Evolutionary conservation across 805 yeast species (phyloP).

Genomic region (Saccharomycopsis sp.): DNA sequence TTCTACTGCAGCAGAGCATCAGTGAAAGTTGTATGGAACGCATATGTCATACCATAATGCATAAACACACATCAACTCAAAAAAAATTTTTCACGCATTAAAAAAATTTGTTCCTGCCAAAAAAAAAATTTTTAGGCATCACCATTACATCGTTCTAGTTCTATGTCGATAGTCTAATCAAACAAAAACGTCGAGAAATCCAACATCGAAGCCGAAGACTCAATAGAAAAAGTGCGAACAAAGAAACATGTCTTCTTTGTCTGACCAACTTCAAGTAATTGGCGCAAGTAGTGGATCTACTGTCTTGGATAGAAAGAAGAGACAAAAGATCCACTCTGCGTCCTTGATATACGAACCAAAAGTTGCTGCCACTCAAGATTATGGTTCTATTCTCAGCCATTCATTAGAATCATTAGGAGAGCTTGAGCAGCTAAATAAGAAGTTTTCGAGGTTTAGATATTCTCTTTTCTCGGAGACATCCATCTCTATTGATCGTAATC

Average conservation of each 20-base stretch:
- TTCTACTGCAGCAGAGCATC: too few relatives aligned
- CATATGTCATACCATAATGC: neutral
- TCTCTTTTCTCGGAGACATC: constrained; percentile 83
- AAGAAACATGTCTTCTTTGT: constrained; percentile 51
- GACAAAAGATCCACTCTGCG: constrained; percentile 82
- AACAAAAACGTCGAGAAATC: too few relatives aligned
- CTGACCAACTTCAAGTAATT: constrained; percentile 73
- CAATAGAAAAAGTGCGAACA: neutral
- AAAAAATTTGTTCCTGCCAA: neutral
- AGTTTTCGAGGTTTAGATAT: constrained; percentile 61
- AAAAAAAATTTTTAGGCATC: neutral
- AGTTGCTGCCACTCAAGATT: constrained; percentile 92
- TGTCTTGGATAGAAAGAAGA: constrained; percentile 76
- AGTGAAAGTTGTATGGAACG: too few relatives aligned
- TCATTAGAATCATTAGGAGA: constrained; percentile 74
- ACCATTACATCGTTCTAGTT: neutral
- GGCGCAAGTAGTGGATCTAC: constrained; percentile 59
- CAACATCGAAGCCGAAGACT: neutral
- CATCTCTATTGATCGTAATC: constrained; percentile 69
- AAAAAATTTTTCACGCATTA: neutral
- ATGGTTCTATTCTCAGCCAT: constrained; percentile 65
- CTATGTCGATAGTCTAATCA: too few relatives aligned
- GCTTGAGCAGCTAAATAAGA: constrained; percentile 61
- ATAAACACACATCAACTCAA: neutral
- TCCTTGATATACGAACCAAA: constrained; percentile 82